Conservation (phyloP, 768 basidiomycete genomes). For the Candolleomyces efflorescens region DNA sequence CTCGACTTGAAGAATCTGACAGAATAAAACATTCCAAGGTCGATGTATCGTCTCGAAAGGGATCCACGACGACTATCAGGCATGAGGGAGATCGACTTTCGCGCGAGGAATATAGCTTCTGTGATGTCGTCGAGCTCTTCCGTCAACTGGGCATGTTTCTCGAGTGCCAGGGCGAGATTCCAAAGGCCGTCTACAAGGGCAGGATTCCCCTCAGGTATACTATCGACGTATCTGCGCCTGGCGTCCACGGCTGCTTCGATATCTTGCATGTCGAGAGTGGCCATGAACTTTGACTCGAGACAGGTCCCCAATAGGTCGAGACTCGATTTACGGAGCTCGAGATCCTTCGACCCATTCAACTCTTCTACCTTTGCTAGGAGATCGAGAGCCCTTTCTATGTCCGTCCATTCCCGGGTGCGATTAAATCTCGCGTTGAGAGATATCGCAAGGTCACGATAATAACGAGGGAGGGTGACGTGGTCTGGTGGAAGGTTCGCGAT, state of each 20-base stretch:
- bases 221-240: background rate
- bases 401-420: background rate
- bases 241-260: background rate
- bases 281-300: background rate
- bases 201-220: background rate
- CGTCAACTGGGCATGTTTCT: background rate
- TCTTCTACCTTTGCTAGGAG: too few relatives aligned
- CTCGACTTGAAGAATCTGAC: conserved; percentile 1
- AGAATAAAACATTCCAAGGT: conserved; percentile 6
- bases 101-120: background rate
- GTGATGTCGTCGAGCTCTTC: conserved; percentile 1
- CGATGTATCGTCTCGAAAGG: background rate
- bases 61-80: background rate
- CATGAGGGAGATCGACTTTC: background rate
- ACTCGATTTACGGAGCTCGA: background rate
- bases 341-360: too few relatives aligned
- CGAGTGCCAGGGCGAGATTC: background rate
- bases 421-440: background rate
- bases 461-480: background rate
- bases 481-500: background rate
- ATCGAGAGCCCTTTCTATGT: too few relatives aligned
- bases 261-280: background rate
- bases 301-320: background rate
- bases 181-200: background rate
- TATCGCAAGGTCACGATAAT: background rate